Conservation (phyloP, 2,329 filamentous ascomycete genomes). For the Paraphaeosphaeria minitans region DNA sequence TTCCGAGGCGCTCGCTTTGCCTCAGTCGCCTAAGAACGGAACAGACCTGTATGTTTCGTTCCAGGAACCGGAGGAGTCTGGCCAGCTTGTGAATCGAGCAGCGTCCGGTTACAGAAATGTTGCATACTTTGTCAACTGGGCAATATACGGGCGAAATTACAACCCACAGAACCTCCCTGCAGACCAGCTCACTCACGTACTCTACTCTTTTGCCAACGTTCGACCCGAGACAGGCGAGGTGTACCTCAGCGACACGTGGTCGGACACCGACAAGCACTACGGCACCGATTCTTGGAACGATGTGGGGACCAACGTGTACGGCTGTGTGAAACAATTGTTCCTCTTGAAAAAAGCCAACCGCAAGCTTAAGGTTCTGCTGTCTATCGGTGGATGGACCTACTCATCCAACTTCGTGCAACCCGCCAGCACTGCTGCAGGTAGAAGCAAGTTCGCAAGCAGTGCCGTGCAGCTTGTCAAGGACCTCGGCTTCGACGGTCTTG, state of each 20-base stretch:
- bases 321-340: constrained; percentile 45
- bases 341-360: constrained; percentile 45
- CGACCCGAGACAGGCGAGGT: constrained; percentile 45
- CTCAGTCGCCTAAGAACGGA: constrained; percentile 16
- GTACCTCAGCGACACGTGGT: constrained; percentile 45
- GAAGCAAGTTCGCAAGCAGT: constrained; percentile 41
- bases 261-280: constrained; percentile 47
- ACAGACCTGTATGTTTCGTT: neutral
- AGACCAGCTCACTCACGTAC: constrained; percentile 43
- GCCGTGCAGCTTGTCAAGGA: constrained; percentile 40
- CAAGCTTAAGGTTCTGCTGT: constrained; percentile 45
- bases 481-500: constrained; percentile 46
- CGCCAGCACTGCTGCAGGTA: constrained; percentile 36
- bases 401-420: constrained; percentile 43
- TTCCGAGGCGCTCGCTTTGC: constrained; percentile 30
- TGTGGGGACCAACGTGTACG: constrained; percentile 46
- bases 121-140: constrained; percentile 48
- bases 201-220: constrained; percentile 48
- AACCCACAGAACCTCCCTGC: constrained; percentile 43
- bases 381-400: constrained; percentile 48
- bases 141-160: constrained; percentile 46
- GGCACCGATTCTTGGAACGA: constrained; percentile 47
- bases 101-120: constrained; percentile 43
- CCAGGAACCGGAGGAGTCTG: neutral
- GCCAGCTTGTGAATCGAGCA: constrained; percentile 7